Percentiles rank a stretch among this genome's conserved stretches.
These are phyloP conservation scores for Nemania sp. DNA, from an alignment of 2,329 filamentous ascomycete genomes.

Conservation along the genomic window DNA sequence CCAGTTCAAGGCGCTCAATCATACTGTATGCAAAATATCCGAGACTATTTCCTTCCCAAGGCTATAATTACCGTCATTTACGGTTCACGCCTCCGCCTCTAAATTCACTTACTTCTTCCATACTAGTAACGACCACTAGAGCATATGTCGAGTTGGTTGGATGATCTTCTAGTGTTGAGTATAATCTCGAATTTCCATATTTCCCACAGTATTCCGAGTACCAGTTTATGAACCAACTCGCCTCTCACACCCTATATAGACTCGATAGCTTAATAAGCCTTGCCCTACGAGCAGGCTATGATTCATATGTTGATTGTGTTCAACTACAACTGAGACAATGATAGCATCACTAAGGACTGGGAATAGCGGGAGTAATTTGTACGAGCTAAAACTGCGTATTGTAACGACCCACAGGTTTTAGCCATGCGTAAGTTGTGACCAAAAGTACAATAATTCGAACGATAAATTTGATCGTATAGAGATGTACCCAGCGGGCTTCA, in stretches of 20 bases:
- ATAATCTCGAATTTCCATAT: neutral
- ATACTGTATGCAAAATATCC: conserved; percentile 22
- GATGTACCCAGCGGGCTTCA: neutral
- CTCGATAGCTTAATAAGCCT: neutral
- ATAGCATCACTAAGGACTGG: neutral
- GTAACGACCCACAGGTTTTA: neutral
- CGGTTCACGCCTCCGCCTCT: conserved; percentile 5
- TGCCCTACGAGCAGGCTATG: neutral
- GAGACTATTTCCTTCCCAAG: conserved; percentile 19
- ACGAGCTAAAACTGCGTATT: neutral
- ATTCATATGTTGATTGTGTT: neutral
- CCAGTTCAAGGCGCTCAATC: neutral
- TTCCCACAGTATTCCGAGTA: neutral
- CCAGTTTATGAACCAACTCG: neutral
- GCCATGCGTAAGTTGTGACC: neutral
- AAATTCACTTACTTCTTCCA: neutral
- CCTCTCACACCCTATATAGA: neutral
- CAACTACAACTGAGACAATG: neutral
- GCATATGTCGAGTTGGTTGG: neutral
- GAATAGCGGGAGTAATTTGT: neutral
- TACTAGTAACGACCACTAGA: neutral
- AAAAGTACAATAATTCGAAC: neutral
- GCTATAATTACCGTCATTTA: conserved; percentile 8
- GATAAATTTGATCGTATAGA: neutral
- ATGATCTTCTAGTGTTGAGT: neutral